Evolutionary conservation across 169 alveolate species (phyloP), one percentile per base, ranked within the genome.

Genomic region (Hepatocystis sp.): DNA sequence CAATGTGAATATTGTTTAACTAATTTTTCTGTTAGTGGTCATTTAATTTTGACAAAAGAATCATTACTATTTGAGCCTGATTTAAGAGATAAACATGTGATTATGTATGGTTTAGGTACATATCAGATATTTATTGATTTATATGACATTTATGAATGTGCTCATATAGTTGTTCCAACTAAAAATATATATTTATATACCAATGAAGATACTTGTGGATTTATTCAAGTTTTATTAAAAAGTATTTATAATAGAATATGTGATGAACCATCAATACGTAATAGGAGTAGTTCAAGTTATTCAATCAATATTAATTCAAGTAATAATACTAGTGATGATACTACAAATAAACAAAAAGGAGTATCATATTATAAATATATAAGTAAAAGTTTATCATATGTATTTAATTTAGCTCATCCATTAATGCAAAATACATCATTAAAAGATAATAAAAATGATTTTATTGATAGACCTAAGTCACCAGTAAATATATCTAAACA

Each of bases 61-160:
- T 88, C 94, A 5, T 76, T 92, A 44, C 63, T 91, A 25, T 92
- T 92, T 71, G 95, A 92, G 53, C 95, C 95, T n/a, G 95, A 92
- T 56, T 44, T 84, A 42, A 90, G 95, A 64, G 95, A 92, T 55
- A 90, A 76, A 34, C 85, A 81, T 61, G 95, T 92, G 27, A 67
- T 86, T 13, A 93, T 67, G n/a, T n/a, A 88, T 23, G 95, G 94
- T 0, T 55, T 85, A 13, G 91, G 95, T 30, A 86, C 85, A 32
- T 92, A 92, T 76, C 95, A 92, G 49, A 89, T 92, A 13, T 91
- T 90, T 56, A 55, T 92, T 25, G 95, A 92, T 84, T 63, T 92
- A 32, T 67, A 64, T 25, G 91, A 78, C 52, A 92, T 92, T 7
- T 84, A 65, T 36, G 95, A 92, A 53, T 92, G 95, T 21, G 95